Percentiles rank a stretch among this genome's conserved stretches.
Evolutionary conservation across 2,329 filamentous ascomycete genomes (phyloP).

Genomic region (Bertia moriformis): DNA sequence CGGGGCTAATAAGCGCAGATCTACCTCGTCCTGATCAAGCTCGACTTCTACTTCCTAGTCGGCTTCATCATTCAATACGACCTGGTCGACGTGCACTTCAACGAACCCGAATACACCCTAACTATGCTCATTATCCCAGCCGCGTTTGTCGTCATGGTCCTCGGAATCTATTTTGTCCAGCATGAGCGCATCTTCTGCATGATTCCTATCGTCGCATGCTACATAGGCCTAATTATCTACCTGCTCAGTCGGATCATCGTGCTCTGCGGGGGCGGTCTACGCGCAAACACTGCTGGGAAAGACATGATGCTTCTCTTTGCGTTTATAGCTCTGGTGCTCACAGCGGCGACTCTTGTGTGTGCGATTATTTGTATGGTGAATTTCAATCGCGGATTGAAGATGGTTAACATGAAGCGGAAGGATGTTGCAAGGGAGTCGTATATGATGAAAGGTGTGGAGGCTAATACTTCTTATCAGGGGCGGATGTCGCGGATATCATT

Average conservation of each 20-base stretch:
- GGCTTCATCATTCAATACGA: neutral
- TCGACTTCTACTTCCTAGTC: neutral
- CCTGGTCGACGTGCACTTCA: neutral
- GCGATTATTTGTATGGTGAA: neutral
- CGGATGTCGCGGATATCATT: too few species aligned
- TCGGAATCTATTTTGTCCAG: neutral
- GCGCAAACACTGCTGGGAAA: neutral
- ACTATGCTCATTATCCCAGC: neutral
- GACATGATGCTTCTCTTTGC: neutral
- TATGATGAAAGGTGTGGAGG: too few species aligned
- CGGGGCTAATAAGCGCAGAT: neutral
- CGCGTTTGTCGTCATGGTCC: neutral
- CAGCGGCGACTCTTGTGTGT: neutral
- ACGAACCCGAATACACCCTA: neutral
- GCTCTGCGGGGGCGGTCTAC: too few species aligned
- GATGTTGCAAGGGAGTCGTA: too few species aligned
- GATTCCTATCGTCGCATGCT: neutral
- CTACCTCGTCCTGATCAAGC: neutral
- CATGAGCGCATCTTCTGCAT: neutral
- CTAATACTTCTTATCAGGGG: too few species aligned
- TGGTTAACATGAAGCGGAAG: too few species aligned
- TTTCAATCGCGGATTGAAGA: neutral
- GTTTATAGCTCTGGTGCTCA: neutral
- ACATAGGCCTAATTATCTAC: neutral
- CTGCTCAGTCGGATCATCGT: neutral